phyloP scores from a whole-genome alignment of 371 early-diverging fungal species.

The Mortierella sp. region DNA sequence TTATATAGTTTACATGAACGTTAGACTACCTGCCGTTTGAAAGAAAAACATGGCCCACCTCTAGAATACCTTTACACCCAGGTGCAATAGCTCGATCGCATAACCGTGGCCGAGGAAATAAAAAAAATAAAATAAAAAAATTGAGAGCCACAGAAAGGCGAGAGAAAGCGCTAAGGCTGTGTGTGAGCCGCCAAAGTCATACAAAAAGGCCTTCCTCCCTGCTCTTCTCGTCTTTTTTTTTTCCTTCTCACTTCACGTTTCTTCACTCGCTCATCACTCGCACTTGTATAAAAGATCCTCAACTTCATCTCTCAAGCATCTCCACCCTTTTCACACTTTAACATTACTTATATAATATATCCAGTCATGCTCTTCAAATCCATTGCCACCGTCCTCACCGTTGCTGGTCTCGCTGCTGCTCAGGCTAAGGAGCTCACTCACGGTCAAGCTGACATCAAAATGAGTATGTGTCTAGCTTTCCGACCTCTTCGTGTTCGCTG shows the following conservation, averaged over 20 bases:
- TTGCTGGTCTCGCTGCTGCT: slow-evolving; percentile 46
- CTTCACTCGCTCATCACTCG: slow-evolving; percentile 14
- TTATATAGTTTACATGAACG: no score
- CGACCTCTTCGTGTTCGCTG: neutral
- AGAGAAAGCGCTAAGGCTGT: neutral
- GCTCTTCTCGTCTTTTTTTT: slow-evolving; percentile 9
- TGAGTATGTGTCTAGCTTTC: slow-evolving; percentile 23
- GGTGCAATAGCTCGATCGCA: no score
- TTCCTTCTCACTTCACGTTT: slow-evolving; percentile 10
- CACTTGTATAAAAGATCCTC: neutral
- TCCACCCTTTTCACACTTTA: neutral
- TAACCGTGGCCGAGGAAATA: no score
- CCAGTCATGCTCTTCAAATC: slow-evolving; percentile 56
- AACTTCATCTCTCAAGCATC: neutral
- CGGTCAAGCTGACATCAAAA: slow-evolving; percentile 23
- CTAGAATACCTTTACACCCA: no score
- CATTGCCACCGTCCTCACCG: slow-evolving; percentile 45
- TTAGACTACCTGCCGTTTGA: no score
- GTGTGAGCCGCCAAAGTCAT: slow-evolving; percentile 8
- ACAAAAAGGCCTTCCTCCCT: slow-evolving; percentile 15
- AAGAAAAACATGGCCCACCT: no score
- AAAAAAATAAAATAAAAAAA: no score
- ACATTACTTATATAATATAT: slow-evolving; percentile 2
- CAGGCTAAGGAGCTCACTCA: slow-evolving; percentile 27
- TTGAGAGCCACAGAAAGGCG: neutral